Conservation (phyloP, 2,329 filamentous ascomycete species). For the Cladobotryum mycophilum region DNA sequence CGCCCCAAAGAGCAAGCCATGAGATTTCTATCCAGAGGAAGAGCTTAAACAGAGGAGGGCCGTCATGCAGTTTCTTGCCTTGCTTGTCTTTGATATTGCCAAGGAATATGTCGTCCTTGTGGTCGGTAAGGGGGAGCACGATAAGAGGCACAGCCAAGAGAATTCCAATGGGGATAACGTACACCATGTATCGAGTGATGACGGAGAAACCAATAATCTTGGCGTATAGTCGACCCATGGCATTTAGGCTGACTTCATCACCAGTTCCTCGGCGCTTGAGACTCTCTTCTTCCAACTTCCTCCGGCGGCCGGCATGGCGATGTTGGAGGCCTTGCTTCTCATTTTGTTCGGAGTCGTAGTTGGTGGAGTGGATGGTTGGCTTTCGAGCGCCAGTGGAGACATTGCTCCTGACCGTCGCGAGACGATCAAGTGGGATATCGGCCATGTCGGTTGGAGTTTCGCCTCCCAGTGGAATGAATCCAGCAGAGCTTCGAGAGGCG, state of each 20-base stretch:
- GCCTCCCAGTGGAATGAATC: conserved; percentile 40
- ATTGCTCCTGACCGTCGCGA: conserved; percentile 50
- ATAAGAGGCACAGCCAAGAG: conserved; percentile 57
- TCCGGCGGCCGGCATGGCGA: conserved; percentile 39
- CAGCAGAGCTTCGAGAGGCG: conserved; percentile 25
- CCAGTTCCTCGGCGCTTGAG: conserved; percentile 39
- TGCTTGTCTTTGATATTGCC: conserved; percentile 24
- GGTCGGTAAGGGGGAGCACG: conserved; percentile 42
- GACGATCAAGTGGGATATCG: conserved; percentile 34
- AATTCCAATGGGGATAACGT: conserved; percentile 57
- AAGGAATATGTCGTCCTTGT: conserved; percentile 31
- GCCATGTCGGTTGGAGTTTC: conserved; percentile 26
- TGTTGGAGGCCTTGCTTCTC: conserved; percentile 38
- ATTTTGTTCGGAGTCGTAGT: conserved; percentile 25
- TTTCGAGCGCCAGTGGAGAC: conserved; percentile 49
- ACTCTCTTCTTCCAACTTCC: conserved; percentile 37
- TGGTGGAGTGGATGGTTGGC: conserved; percentile 30
- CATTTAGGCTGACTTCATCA: conserved; percentile 54
- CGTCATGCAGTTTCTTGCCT: conserved; percentile 16
- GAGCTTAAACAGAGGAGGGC: conserved; percentile 51
- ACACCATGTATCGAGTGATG: conserved; percentile 60
- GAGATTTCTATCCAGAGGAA: conserved; percentile 65
- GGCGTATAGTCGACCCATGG: conserved; percentile 59
- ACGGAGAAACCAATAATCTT: conserved; percentile 59
- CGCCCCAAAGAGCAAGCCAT: conserved; percentile 62